Base-by-base conservation (phyloP, 768 basidiomycete species). In the Russula olivacea region DNA sequence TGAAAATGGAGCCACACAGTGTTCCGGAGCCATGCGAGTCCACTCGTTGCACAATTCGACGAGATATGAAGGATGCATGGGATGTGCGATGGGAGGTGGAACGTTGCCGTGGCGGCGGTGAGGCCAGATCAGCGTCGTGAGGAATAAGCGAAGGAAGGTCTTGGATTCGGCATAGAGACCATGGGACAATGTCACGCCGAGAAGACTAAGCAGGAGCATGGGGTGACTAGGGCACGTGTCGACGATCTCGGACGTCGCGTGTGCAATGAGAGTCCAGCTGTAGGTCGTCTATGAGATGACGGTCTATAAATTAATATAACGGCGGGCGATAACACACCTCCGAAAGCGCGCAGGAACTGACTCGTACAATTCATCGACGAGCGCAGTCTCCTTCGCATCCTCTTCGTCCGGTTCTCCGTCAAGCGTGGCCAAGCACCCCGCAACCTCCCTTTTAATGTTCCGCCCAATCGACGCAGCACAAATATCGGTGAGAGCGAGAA, bases 171-270 rank as follows among this genome's bases (percentile, higher is more conserved):
- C 67, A 6, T 71, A 58, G 6, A 86, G 74, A 32, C 73, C 69
- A 61, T 78, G 75, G n/a, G 75, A 68, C 12, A 83, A 69, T 41
- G 79, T 76, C n/a, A 81, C 70, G n/a, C 83, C 79, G 1, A 86
- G 75, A 1, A 87, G 75, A 38, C 75, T 61, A 17, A 72, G 75
- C 32, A 83, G 69, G 14, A 87, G 76, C 7, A 81, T 80, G 34
- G 79, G 78, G 64, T 83, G 75, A 53, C 73, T 77, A 5, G 78
- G 74, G 61, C 79, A 83, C 4, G 72, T 71, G 25, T 72, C 72
- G 45, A 85, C 69, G 15, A 83, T 74, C 32, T 84, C 69, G 25
- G 74, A 76, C 8, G 85, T 70, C 10, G 83, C 80, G 68, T 87
- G 83, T 0, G 83, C 77, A 4, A 81, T 68, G 21, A 86, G 66